Conservation (phyloP, 768 basidiomycete species). For the Lepiota brunneoincarnata region DNA sequence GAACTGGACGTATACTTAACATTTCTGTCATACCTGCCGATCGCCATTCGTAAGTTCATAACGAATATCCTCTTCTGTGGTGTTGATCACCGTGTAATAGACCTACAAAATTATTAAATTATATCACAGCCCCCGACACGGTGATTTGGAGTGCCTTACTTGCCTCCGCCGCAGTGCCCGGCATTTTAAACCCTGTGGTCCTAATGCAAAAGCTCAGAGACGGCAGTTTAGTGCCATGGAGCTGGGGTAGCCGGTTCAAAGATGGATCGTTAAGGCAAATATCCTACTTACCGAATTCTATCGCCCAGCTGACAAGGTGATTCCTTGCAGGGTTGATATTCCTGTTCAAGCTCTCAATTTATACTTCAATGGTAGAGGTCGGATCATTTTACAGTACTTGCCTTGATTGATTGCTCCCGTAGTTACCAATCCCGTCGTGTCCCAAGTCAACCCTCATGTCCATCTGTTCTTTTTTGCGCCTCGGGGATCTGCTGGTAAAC, state of each 20-base stretch:
- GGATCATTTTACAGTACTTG: neutral
- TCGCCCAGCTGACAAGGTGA: neutral
- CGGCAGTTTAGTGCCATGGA: constrained; percentile 85
- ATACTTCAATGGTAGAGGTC: constrained; percentile 74
- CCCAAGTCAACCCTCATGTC: constrained; percentile 90
- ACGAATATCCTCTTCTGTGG: neutral
- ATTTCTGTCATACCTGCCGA: constrained; percentile 91
- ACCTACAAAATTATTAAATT: constrained; percentile 94
- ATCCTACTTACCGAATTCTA: neutral
- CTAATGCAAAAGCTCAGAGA: constrained; percentile 88
- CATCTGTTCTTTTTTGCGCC: constrained; percentile 96
- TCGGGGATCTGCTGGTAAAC: constrained; percentile 84
- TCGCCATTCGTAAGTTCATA: constrained; percentile 66
- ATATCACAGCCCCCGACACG: constrained; percentile 93
- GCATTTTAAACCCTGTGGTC: constrained; percentile 93
- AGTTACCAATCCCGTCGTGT: constrained; percentile 93
- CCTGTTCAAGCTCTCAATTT: constrained; percentile 84
- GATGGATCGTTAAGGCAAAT: constrained; percentile 84
- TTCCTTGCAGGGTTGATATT: constrained; percentile 76
- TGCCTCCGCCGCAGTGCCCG: constrained; percentile 93
- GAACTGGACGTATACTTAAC: constrained; percentile 91
- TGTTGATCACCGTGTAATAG: constrained; percentile 32
- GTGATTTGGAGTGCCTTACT: constrained; percentile 79
- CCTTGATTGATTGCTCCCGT: constrained; percentile 4
- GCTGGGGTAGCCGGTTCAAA: constrained; percentile 92